Evolutionary conservation across 768 basidiomycete genomes (phyloP).

Genomic region (Lactarius akahatsu): DNA sequence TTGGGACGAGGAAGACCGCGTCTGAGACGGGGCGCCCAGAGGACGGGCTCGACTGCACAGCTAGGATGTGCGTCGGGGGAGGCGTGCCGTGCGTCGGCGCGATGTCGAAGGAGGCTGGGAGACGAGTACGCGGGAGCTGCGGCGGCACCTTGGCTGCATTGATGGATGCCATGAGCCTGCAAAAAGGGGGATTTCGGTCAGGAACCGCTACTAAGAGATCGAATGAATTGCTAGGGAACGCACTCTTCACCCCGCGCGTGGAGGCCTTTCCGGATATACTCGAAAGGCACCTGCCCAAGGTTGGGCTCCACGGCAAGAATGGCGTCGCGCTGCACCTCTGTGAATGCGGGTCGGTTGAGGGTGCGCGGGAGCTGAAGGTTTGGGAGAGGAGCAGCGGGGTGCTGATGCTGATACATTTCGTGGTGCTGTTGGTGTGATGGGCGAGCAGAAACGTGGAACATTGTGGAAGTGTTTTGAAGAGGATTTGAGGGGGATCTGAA

Average conservation of each 20-base stretch:
- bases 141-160: constrained; percentile 18
- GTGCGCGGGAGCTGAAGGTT: constrained; percentile 70
- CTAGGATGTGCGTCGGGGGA: constrained; percentile 34
- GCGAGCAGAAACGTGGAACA: constrained; percentile 29
- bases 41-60: constrained; percentile 43
- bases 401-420: constrained; percentile 30
- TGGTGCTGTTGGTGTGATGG: constrained; percentile 20
- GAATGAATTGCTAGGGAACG: constrained; percentile 28
- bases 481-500: not conserved
- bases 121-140: constrained; percentile 25
- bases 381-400: constrained; percentile 32
- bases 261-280: constrained; percentile 59
- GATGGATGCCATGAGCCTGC: constrained; percentile 28
- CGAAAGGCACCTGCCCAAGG: constrained; percentile 52
- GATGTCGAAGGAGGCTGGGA: constrained; percentile 27
- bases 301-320: constrained; percentile 54
- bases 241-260: constrained; percentile 47
- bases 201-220: not conserved
- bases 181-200: not conserved
- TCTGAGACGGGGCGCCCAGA: constrained; percentile 35
- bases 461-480: constrained; percentile 10
- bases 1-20: constrained; percentile 52
- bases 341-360: constrained; percentile 60
- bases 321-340: constrained; percentile 55
- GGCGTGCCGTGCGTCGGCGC: constrained; percentile 13